Evolutionary conservation across 2,329 filamentous ascomycete species (phyloP).

Genomic region (Fusarium graminum): DNA sequence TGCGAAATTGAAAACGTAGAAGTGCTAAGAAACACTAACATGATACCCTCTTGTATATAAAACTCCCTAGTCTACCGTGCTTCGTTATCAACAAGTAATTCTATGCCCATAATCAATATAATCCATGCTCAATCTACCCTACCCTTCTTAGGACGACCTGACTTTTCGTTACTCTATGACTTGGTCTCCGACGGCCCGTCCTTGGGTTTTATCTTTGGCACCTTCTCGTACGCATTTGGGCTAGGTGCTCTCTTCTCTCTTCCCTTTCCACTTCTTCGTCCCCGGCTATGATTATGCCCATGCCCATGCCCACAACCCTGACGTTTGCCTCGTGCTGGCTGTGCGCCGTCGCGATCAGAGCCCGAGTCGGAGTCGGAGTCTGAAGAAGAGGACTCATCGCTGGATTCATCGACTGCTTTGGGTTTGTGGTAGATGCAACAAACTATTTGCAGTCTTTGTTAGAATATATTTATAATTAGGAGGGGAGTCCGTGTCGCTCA

Average conservation of each 20-base stretch:
- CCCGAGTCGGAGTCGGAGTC: slow-evolving; percentile 66
- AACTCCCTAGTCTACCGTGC: not conserved
- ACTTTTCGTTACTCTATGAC: slow-evolving; percentile 31
- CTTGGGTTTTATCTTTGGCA: slow-evolving; percentile 64
- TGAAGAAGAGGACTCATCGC: slow-evolving; percentile 72
- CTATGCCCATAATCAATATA: slow-evolving; percentile 36
- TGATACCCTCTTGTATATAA: slow-evolving; percentile 39
- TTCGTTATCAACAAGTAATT: slow-evolving; percentile 3
- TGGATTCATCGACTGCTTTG: slow-evolving; percentile 84
- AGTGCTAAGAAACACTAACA: not conserved
- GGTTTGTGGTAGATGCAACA: slow-evolving; percentile 98
- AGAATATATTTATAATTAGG: not conserved
- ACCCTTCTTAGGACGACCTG: slow-evolving; percentile 2
- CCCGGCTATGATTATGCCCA: slow-evolving; percentile 50
- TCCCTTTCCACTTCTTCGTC: slow-evolving; percentile 51
- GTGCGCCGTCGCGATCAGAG: slow-evolving; percentile 48
- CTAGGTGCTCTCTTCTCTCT: slow-evolving; percentile 68
- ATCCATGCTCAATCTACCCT: slow-evolving; percentile 7
- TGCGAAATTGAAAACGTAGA: not conserved
- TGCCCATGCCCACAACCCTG: slow-evolving; percentile 58
- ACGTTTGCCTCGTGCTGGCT: slow-evolving; percentile 54
- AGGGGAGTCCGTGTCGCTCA: slow-evolving; percentile 55
- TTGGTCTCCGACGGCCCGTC: slow-evolving; percentile 44
- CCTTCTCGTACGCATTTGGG: slow-evolving; percentile 86
- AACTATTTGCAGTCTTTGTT: slow-evolving; percentile 65